Evolutionary conservation across 495 filamentous ascomycete genomes (phyloP).

Genomic region (Cercophora scortea): DNA sequence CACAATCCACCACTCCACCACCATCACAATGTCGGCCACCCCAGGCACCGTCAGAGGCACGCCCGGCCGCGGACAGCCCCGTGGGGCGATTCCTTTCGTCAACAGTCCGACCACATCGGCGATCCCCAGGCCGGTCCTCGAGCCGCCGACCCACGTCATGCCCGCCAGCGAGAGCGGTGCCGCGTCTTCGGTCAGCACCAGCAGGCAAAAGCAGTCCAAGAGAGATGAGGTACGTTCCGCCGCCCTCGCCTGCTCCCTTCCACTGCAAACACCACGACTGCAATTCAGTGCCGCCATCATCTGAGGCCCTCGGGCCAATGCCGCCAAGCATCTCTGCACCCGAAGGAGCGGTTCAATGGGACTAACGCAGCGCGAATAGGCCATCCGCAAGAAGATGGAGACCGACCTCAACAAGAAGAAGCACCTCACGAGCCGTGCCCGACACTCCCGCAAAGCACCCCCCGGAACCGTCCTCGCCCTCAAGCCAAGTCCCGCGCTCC

Average conservation of each 20-base stretch:
- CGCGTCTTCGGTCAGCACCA: constrained; percentile 69
- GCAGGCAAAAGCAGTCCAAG: constrained; percentile 88
- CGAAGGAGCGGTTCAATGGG: too few relatives aligned
- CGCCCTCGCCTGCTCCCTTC: not conserved
- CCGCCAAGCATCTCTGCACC: too few relatives aligned
- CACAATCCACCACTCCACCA: too few relatives aligned
- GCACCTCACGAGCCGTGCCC: constrained; percentile 62
- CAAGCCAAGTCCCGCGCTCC: constrained; percentile 88
- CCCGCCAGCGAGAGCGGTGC: constrained; percentile 54
- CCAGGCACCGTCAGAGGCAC: constrained; percentile 49
- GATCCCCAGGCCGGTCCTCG: constrained; percentile 79
- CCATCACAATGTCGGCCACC: constrained; percentile 23
- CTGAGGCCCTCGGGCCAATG: too few relatives aligned
- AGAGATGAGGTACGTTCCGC: constrained; percentile 80
- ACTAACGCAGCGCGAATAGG: constrained; percentile 41
- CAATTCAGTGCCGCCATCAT: too few relatives aligned
- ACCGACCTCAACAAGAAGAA: constrained; percentile 97
- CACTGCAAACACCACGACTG: too few relatives aligned
- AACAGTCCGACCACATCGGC: constrained; percentile 59
- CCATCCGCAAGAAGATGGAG: constrained; percentile 94
- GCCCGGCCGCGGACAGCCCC: constrained; percentile 50
- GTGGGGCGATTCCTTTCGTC: constrained; percentile 62
- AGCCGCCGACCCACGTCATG: constrained; percentile 40
- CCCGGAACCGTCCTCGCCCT: constrained; percentile 93
- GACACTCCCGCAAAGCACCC: constrained; percentile 84